These are phyloP conservation scores for Aspergillus kassunensis DNA, from an alignment of 495 filamentous ascomycete species.

Conservation along the genomic window DNA sequence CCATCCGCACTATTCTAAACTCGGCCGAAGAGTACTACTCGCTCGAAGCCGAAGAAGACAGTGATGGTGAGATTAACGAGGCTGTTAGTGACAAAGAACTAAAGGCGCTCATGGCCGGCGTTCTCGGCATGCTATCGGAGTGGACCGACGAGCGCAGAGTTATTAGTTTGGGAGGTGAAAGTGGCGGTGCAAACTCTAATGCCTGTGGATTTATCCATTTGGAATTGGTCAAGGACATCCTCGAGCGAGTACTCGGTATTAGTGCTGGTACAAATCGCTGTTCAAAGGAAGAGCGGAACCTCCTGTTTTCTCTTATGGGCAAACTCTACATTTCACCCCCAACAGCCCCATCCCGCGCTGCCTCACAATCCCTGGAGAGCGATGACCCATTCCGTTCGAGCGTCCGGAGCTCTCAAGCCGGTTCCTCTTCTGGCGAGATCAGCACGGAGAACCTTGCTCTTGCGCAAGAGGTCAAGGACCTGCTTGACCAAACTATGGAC, in stretches of 20 bases:
- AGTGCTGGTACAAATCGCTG: slow-evolving; percentile 36
- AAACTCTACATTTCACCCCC: slow-evolving; percentile 76
- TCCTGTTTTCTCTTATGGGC: slow-evolving; percentile 67
- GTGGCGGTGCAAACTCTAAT: slow-evolving; percentile 50
- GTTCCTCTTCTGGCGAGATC: too few relatives aligned
- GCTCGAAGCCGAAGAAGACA: slow-evolving; percentile 52
- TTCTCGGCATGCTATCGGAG: slow-evolving; percentile 76
- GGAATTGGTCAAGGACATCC: slow-evolving; percentile 34
- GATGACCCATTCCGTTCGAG: slow-evolving; percentile 40
- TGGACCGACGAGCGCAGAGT: slow-evolving; percentile 95
- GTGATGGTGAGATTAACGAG: slow-evolving; percentile 56
- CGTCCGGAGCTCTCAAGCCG: slow-evolving; percentile 34
- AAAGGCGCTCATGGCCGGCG: slow-evolving; percentile 70
- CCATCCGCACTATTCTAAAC: slow-evolving; percentile 60
- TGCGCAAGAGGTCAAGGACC: slow-evolving; percentile 41
- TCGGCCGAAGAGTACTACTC: slow-evolving; percentile 48
- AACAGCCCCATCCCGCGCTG: slow-evolving; percentile 29
- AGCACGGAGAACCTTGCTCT: slow-evolving; percentile 34
- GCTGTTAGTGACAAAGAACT: slow-evolving; percentile 71
- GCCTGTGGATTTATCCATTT: slow-evolving; percentile 53
- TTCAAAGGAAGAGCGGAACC: slow-evolving; percentile 79
- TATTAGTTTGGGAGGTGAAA: slow-evolving; percentile 61
- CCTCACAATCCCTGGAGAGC: slow-evolving; percentile 38
- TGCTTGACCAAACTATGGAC: slow-evolving; percentile 67
- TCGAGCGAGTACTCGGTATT: slow-evolving; percentile 30